Evolutionary conservation across 331 rosid genomes (phyloP).

Genomic region (Rosa hybrid): DNA sequence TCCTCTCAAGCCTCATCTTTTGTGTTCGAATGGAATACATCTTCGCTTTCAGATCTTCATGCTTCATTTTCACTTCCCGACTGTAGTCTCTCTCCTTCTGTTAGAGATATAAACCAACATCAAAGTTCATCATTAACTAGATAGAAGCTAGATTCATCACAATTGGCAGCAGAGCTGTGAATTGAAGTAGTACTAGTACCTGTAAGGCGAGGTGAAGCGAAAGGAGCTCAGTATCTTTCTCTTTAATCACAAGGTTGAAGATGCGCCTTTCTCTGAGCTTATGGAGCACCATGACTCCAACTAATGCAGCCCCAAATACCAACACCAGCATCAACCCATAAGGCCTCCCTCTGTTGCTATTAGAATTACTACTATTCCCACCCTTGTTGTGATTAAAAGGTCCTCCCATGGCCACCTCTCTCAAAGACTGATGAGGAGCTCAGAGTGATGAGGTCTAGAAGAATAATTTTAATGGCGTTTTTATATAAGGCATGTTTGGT

Average conservation of each 20-base stretch:
- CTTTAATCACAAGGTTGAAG: slow-evolving; percentile 61
- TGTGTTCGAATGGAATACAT: slow-evolving; percentile 51
- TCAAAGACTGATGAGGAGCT: background rate
- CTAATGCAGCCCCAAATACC: slow-evolving; percentile 77
- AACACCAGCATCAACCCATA: slow-evolving; percentile 49
- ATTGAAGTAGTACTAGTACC: slow-evolving; percentile 28
- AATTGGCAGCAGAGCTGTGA: background rate
- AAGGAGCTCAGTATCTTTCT: slow-evolving; percentile 55
- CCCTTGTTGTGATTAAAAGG: background rate
- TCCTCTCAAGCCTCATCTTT: slow-evolving; percentile 74
- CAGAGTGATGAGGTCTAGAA: background rate
- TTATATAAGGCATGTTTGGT: slow-evolving; percentile 1
- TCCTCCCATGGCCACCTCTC: slow-evolving; percentile 1
- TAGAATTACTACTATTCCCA: slow-evolving; percentile 10
- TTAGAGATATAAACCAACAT: background rate
- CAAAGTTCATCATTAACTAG: background rate
- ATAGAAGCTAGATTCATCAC: background rate
- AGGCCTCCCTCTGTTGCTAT: slow-evolving; percentile 45
- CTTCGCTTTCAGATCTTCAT: slow-evolving; percentile 64
- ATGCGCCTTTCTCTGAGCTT: slow-evolving; percentile 82
- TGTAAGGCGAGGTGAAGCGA: slow-evolving; percentile 70
- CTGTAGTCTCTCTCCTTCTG: slow-evolving; percentile 62
- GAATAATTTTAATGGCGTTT: background rate
- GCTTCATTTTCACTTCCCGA: slow-evolving; percentile 59
- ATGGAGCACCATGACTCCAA: slow-evolving; percentile 78